Evolutionary conservation across 1,139 yeast genomes (phyloP).

Genomic region (Diutina scorzettiae): DNA sequence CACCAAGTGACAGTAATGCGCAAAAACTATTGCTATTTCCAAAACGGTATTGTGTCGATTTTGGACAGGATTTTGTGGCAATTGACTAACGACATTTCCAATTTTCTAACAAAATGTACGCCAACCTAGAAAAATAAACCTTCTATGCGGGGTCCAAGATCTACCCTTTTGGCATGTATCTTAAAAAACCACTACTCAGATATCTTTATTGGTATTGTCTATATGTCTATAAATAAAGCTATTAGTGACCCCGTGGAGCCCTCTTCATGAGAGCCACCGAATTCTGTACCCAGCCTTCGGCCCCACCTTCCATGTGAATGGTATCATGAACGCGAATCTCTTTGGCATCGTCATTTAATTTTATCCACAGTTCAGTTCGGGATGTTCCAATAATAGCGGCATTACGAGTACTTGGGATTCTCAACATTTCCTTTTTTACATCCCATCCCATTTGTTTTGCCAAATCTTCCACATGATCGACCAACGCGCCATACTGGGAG

Average conservation of each 20-base stretch:
- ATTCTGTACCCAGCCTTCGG: slow-evolving; percentile 81
- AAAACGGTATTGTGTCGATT: no score
- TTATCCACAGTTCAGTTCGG: slow-evolving; percentile 13
- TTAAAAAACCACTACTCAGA: no score
- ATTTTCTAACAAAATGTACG: no score
- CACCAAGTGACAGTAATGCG: no score
- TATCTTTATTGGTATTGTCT: no score
- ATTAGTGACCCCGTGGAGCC: slow-evolving; percentile 23
- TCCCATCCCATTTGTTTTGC: slow-evolving; percentile 70
- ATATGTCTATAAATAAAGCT: no score
- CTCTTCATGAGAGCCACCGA: slow-evolving; percentile 53
- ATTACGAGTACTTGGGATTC: slow-evolving; percentile 92
- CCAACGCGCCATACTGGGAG: slow-evolving; percentile 73
- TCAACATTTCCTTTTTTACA: slow-evolving; percentile 71
- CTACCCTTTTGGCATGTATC: no score
- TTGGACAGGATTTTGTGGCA: no score
- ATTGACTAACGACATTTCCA: no score
- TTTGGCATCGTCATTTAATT: slow-evolving; percentile 11
- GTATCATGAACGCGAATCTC: slow-evolving; percentile 40
- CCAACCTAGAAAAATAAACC: no score
- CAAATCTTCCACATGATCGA: slow-evolving; percentile 69
- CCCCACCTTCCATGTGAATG: slow-evolving; percentile 66
- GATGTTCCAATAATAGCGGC: slow-evolving; percentile 73
- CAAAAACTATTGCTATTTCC: no score
- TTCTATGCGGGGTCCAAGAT: no score